Evolutionary conservation across 129 eudicot genomes (phyloP).

Genomic region (Helianthus tuberosus): DNA sequence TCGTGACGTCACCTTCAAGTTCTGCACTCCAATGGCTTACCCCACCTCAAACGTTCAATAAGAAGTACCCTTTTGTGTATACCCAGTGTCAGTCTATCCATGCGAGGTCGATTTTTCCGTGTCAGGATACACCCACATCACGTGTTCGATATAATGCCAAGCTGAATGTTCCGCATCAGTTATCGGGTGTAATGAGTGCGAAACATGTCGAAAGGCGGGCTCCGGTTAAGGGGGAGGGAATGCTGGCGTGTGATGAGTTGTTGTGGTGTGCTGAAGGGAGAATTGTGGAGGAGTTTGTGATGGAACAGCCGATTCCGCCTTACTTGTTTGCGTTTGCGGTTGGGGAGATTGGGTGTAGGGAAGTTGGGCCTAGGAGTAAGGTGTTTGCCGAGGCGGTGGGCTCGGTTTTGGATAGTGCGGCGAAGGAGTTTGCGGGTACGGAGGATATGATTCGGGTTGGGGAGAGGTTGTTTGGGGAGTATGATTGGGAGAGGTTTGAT

Average conservation of each 20-base stretch:
- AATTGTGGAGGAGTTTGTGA: slow-evolving; percentile 90
- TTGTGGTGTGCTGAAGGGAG: slow-evolving; percentile 91
- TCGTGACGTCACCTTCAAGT: slow-evolving; percentile 50
- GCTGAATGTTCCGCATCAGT: slow-evolving; percentile 61
- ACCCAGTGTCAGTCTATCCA: slow-evolving; percentile 95
- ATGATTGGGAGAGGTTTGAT: slow-evolving; percentile 98
- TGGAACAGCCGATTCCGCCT: slow-evolving; percentile 96
- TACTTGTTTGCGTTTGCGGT: slow-evolving; percentile 93
- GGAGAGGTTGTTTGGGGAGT: slow-evolving; percentile 84
- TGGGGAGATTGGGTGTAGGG: slow-evolving; percentile 85
- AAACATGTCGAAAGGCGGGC: slow-evolving; percentile 58
- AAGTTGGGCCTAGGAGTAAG: slow-evolving; percentile 93
- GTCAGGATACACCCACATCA: slow-evolving; percentile 89
- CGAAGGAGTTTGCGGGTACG: slow-evolving; percentile 84
- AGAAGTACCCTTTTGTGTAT: slow-evolving; percentile 67
- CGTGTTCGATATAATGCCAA: slow-evolving; percentile 63
- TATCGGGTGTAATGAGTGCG: slow-evolving; percentile 83
- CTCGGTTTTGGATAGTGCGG: slow-evolving; percentile 72
- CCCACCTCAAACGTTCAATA: slow-evolving; percentile 82
- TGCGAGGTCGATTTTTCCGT: slow-evolving; percentile 88
- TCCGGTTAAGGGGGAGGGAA: slow-evolving; percentile 52
- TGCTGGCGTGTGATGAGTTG: slow-evolving; percentile 63
- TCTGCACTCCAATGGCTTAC: slow-evolving; percentile 93
- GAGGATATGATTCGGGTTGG: slow-evolving; percentile 96
- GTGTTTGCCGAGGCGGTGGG: slow-evolving; percentile 72